phyloP scores from a whole-genome alignment of 352 stramenopile genomes.

The Aphanomyces stellatus region DNA sequence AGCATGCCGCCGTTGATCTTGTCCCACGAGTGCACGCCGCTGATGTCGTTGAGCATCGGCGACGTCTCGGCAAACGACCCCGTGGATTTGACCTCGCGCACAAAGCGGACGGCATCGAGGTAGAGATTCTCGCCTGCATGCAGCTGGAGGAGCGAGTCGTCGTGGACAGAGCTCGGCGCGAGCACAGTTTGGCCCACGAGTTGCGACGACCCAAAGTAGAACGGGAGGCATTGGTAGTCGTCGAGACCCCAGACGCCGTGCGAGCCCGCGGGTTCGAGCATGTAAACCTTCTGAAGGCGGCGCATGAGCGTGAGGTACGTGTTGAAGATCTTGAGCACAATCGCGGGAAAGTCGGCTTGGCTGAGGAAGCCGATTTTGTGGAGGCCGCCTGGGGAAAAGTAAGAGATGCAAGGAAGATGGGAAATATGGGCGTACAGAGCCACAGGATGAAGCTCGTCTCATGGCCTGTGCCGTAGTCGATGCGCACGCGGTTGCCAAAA shows the following conservation, averaged over 20 bases:
- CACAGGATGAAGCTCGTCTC: conserved; percentile 97
- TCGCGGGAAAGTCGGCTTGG: conserved; percentile 65
- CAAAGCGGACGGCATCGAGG: conserved; percentile 89
- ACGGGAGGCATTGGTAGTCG: conserved; percentile 98
- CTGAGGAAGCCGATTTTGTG: conserved; percentile 89
- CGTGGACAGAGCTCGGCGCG: conserved; percentile 58
- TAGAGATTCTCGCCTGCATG: conserved; percentile 85
- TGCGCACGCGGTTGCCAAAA: conserved; percentile 95
- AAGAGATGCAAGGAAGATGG: not conserved
- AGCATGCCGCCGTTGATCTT: conserved; percentile 88
- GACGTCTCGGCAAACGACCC: conserved; percentile 90
- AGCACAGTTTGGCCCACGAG: conserved; percentile 72
- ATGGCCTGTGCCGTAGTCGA: conserved; percentile 99
- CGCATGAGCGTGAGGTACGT: conserved; percentile 93
- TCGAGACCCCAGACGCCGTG: conserved; percentile 99
- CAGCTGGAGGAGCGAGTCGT: conserved; percentile 54
- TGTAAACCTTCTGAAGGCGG: conserved; percentile 93
- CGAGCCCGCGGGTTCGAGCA: conserved; percentile 97
- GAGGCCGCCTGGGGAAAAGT: conserved; percentile 39
- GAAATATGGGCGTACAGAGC: conserved; percentile 57
- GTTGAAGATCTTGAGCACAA: conserved; percentile 87
- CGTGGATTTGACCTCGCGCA: conserved; percentile 84
- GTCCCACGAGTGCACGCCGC: conserved; percentile 79
- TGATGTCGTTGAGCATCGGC: conserved; percentile 92
- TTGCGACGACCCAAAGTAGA: conserved; percentile 97